These are phyloP conservation scores for Diutina ranongensis DNA, from an alignment of 1,139 yeast genomes.

Conservation along the genomic window DNA sequence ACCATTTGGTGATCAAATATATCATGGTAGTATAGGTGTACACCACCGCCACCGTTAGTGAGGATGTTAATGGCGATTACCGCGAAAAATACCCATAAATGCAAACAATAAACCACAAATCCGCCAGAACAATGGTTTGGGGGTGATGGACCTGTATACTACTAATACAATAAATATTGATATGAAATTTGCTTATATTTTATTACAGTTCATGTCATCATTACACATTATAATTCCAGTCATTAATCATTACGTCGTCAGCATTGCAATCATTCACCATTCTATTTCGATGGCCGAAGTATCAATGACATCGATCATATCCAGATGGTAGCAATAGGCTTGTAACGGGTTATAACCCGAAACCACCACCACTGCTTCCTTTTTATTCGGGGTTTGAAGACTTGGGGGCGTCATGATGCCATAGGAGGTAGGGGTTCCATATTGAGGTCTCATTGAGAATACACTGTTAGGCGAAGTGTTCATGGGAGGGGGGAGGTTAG, in stretches of 20 bases:
- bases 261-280: neutral
- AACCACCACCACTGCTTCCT: neutral
- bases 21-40: too few relatives aligned
- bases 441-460: neutral
- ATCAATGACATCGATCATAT: neutral
- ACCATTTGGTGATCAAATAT: too few relatives aligned
- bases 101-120: too few relatives aligned
- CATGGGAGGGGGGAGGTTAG: neutral
- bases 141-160: too few relatives aligned
- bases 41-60: too few relatives aligned
- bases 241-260: neutral
- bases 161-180: too few relatives aligned
- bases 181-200: too few relatives aligned
- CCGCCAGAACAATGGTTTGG: too few relatives aligned
- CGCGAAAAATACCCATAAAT: too few relatives aligned
- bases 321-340: neutral
- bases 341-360: too few relatives aligned
- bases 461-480: conserved; percentile 1
- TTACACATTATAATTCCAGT: neutral
- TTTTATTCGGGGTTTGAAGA: neutral
- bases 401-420: neutral
- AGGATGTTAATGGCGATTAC: too few relatives aligned
- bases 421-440: neutral
- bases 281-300: neutral
- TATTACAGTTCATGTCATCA: too few relatives aligned